Percentiles rank a stretch among this genome's conserved stretches.
Conservation (phyloP, 2,329 filamentous ascomycete genomes). For the Microdochium paspali region DNA sequence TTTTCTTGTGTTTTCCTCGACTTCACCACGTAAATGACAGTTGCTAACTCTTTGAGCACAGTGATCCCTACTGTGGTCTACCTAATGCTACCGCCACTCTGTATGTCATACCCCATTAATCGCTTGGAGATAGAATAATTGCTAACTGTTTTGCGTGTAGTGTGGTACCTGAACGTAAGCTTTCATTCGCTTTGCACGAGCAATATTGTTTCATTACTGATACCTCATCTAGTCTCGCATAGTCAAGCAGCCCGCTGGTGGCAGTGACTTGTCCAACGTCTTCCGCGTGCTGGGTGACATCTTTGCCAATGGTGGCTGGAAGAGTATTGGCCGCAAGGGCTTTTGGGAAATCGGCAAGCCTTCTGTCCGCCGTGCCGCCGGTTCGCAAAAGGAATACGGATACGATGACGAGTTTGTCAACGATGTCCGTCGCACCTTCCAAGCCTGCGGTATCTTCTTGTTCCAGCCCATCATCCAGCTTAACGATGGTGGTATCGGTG, state of each 20-base stretch:
- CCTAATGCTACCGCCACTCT: slow-evolving; percentile 46
- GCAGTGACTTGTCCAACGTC: slow-evolving; percentile 48
- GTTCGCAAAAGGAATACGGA: slow-evolving; percentile 24
- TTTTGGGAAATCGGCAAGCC: slow-evolving; percentile 50
- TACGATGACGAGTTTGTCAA: slow-evolving; percentile 57
- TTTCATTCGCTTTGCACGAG: background rate
- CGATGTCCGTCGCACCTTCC: slow-evolving; percentile 45
- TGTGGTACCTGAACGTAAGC: slow-evolving; percentile 38
- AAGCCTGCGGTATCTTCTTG: slow-evolving; percentile 43
- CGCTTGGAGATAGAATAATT: too few species aligned
- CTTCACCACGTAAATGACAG: background rate
- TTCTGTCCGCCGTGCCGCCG: slow-evolving; percentile 30
- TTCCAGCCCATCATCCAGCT: slow-evolving; percentile 22
- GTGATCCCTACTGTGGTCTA: slow-evolving; percentile 40
- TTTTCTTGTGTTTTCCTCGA: background rate
- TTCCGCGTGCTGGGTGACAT: slow-evolving; percentile 26
- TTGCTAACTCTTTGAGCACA: background rate
- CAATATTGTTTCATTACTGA: background rate
- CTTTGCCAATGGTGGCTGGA: slow-evolving; percentile 18
- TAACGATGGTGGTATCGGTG: slow-evolving; percentile 30
- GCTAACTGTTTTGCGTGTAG: too few species aligned
- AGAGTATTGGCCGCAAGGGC: slow-evolving; percentile 16
- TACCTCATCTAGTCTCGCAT: slow-evolving; percentile 32
- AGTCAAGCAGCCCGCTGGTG: slow-evolving; percentile 46
- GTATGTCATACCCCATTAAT: too few species aligned